phyloP scores from a whole-genome alignment of 1,284 basidiomycete genomes.

The Gymnopus androsaceus region DNA sequence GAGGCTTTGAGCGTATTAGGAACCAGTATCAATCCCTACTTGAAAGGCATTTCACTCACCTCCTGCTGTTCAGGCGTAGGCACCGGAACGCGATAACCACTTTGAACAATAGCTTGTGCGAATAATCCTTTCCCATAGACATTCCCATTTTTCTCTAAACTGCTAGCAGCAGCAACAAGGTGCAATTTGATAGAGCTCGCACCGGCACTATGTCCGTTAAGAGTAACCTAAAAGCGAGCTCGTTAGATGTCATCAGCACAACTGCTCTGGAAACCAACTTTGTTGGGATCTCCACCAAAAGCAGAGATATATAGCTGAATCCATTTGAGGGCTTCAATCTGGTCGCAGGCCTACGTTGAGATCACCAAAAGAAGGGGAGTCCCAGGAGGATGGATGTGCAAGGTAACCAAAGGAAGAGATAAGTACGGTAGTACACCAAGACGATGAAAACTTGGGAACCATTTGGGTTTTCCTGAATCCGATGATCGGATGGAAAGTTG shows the following conservation, averaged over 20 bases:
- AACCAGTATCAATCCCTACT: too few relatives aligned
- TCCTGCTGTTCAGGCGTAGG: slow-evolving; percentile 50
- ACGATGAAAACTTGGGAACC: slow-evolving; percentile 53
- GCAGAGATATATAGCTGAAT: slow-evolving; percentile 57
- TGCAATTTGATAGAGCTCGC: slow-evolving; percentile 56
- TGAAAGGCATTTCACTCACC: too few relatives aligned
- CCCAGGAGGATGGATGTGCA: slow-evolving; percentile 41
- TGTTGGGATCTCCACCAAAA: slow-evolving; percentile 63
- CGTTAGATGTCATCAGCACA: too few relatives aligned
- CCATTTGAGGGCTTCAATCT: slow-evolving; percentile 63
- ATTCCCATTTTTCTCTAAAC: too few relatives aligned
- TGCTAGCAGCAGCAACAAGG: too few relatives aligned
- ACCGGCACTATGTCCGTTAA: slow-evolving; percentile 67
- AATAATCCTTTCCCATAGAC: too few relatives aligned
- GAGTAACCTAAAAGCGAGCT: too few relatives aligned
- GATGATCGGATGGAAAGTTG: slow-evolving; percentile 40
- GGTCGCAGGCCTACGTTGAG: slow-evolving; percentile 67
- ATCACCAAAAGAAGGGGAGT: slow-evolving; percentile 45
- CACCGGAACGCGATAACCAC: slow-evolving; percentile 52
- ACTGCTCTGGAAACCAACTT: too few relatives aligned
- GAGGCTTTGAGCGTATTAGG: too few relatives aligned
- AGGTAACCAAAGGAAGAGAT: slow-evolving; percentile 58
- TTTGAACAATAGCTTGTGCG: slow-evolving; percentile 57
- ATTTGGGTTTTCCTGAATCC: too few relatives aligned
- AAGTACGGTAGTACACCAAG: slow-evolving; percentile 55